Percentiles rank a stretch among this genome's conserved stretches.
These are phyloP conservation scores for Xylariaceae sp. DNA, from an alignment of 2,329 filamentous ascomycete species.

Conservation along the genomic window DNA sequence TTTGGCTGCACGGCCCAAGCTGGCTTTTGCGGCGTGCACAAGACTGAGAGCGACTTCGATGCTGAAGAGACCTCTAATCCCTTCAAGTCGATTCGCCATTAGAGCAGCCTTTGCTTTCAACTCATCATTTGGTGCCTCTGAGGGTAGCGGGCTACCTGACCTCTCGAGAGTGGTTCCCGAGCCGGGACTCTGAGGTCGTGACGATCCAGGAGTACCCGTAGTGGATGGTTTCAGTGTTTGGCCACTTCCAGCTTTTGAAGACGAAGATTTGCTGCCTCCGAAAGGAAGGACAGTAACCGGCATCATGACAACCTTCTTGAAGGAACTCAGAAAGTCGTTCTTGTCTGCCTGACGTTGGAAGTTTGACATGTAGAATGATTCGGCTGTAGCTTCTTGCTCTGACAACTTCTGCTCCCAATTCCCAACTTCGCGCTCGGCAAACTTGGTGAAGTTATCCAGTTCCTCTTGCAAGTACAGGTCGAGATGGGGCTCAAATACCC, in stretches of 20 bases:
- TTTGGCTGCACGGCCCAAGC: constrained; percentile 77
- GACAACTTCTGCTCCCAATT: constrained; percentile 89
- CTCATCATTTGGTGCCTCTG: constrained; percentile 80
- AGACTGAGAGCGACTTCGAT: constrained; percentile 90
- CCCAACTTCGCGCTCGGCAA: constrained; percentile 71
- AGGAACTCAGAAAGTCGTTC: constrained; percentile 90
- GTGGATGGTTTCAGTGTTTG: constrained; percentile 24
- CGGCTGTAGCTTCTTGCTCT: constrained; percentile 83
- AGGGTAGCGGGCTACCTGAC: constrained; percentile 40
- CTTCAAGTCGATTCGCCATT: constrained; percentile 91
- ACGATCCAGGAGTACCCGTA: constrained; percentile 33
- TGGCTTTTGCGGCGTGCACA: constrained; percentile 83
- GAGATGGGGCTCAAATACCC: constrained; percentile 87
- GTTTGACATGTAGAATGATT: constrained; percentile 94
- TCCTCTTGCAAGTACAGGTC: constrained; percentile 92
- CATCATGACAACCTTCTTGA: constrained; percentile 99
- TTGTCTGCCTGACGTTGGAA: constrained; percentile 94
- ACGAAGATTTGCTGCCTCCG: constrained; percentile 37
- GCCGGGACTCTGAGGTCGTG: constrained; percentile 48
- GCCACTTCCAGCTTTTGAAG: constrained; percentile 25
- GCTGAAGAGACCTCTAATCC: constrained; percentile 91
- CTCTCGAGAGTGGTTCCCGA: constrained; percentile 33
- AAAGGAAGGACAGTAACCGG: constrained; percentile 86
- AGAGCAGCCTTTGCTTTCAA: constrained; percentile 95
- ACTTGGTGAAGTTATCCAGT: constrained; percentile 74